A percentile compares a stretch with the other conserved stretches of the same genome.
Evolutionary conservation across 805 yeast genomes (phyloP).

Genomic region (Kodamaea neixiangensis): DNA sequence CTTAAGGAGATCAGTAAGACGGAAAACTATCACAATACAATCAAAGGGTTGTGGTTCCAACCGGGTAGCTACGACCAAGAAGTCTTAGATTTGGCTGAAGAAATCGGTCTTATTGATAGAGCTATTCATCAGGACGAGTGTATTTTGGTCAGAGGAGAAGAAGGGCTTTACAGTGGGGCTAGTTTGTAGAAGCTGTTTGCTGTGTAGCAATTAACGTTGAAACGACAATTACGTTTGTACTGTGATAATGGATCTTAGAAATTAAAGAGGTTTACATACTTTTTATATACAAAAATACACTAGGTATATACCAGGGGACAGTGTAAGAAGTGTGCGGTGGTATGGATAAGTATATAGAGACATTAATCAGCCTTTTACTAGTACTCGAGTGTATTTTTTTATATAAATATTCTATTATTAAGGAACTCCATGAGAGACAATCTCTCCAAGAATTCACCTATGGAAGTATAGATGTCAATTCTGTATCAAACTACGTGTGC

Average conservation of each 20-base stretch:
- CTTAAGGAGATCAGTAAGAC: conserved; percentile 41
- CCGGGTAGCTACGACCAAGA: conserved; percentile 71
- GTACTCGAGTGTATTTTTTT: background rate
- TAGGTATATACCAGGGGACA: too few species aligned
- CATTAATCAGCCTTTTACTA: too few species aligned
- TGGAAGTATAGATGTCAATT: background rate
- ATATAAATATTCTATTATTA: background rate
- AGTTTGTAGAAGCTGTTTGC: background rate
- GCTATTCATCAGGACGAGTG: conserved; percentile 59
- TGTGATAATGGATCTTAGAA: background rate
- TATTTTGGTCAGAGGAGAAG: conserved; percentile 69
- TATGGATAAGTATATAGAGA: too few species aligned
- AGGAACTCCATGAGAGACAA: background rate
- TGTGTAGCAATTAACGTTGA: too few species aligned
- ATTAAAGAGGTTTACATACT: too few species aligned
- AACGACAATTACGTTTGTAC: background rate
- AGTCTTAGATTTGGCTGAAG: conserved; percentile 44
- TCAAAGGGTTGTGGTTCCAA: conserved; percentile 78
- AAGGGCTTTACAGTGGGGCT: conserved; percentile 30
- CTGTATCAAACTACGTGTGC: background rate
- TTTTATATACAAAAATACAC: too few species aligned
- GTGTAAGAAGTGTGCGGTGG: too few species aligned
- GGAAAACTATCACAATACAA: conserved; percentile 34
- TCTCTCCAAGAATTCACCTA: background rate
- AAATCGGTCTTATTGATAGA: conserved; percentile 30